These are phyloP conservation scores for Penicillium corylophilum DNA, from an alignment of 2,329 filamentous ascomycete genomes.

Conservation along the genomic window DNA sequence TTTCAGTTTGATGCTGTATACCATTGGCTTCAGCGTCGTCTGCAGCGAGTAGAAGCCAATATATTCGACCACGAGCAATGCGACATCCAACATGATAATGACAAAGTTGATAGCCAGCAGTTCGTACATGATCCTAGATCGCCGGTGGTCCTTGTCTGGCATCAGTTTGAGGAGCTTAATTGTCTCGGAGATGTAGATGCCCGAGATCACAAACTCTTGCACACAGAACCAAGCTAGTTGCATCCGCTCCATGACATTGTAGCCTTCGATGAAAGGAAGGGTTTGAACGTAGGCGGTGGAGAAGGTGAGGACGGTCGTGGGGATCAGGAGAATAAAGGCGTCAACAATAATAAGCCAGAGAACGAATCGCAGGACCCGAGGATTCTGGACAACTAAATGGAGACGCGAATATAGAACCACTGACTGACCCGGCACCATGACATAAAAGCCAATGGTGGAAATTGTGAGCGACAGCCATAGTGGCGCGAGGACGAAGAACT, in stretches of 20 bases:
- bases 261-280: conserved; percentile 33
- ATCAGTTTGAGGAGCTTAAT: conserved; percentile 43
- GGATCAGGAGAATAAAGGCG: conserved; percentile 52
- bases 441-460: conserved; percentile 55
- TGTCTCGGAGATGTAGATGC: conserved; percentile 55
- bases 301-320: conserved; percentile 56
- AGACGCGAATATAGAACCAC: conserved; percentile 64
- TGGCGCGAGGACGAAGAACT: conserved; percentile 36
- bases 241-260: conserved; percentile 45
- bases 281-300: conserved; percentile 33
- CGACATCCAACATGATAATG: conserved; percentile 49
- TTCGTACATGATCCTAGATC: conserved; percentile 48
- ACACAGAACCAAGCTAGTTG: conserved; percentile 46
- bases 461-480: conserved; percentile 40
- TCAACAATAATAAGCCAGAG: conserved; percentile 60
- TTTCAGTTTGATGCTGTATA: conserved; percentile 52
- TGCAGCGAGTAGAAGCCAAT: conserved; percentile 45
- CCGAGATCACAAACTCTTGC: conserved; percentile 49
- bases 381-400: conserved; percentile 57
- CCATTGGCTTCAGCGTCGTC: conserved; percentile 46
- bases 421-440: conserved; percentile 62
- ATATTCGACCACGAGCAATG: conserved; percentile 45
- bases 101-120: conserved; percentile 50
- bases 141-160: conserved; percentile 34
- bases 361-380: conserved; percentile 48